Conservation (phyloP, 352 stramenopile species). For the Phytophthora melonis region DNA sequence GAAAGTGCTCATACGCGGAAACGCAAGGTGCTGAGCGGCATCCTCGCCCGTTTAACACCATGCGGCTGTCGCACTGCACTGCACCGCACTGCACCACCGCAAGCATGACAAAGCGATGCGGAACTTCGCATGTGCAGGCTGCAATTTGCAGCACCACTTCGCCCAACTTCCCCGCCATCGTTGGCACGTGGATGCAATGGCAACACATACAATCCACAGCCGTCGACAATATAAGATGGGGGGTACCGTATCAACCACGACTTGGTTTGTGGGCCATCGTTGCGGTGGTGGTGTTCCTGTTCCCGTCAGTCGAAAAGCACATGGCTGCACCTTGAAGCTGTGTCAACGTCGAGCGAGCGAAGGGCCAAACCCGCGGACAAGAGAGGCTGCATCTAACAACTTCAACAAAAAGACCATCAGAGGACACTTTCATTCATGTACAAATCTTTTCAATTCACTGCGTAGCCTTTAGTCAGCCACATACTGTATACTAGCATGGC, state of each 20-base stretch:
- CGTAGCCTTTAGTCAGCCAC: not conserved
- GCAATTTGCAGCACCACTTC: not conserved
- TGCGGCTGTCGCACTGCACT: not conserved
- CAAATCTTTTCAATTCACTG: not conserved
- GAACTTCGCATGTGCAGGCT: not conserved
- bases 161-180: not conserved
- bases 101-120: not conserved
- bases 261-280: not conserved
- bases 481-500: slow-evolving; percentile 4
- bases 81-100: slow-evolving; percentile 20
- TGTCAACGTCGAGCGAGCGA: slow-evolving; percentile 7
- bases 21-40: slow-evolving; percentile 24
- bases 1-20: slow-evolving; percentile 26
- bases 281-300: not conserved
- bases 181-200: slow-evolving; percentile 13
- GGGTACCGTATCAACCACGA: not conserved
- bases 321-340: slow-evolving; percentile 14
- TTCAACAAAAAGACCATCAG: slow-evolving; percentile 3
- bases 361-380: slow-evolving; percentile 9
- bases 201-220: slow-evolving; percentile 1
- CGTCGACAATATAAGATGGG: not conserved
- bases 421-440: not conserved
- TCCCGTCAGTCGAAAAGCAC: not conserved
- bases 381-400: slow-evolving; percentile 12
- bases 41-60: slow-evolving; percentile 10